Evolutionary conservation across 2,329 filamentous ascomycete genomes (phyloP).

Genomic region (Talaromyces sp.): DNA sequence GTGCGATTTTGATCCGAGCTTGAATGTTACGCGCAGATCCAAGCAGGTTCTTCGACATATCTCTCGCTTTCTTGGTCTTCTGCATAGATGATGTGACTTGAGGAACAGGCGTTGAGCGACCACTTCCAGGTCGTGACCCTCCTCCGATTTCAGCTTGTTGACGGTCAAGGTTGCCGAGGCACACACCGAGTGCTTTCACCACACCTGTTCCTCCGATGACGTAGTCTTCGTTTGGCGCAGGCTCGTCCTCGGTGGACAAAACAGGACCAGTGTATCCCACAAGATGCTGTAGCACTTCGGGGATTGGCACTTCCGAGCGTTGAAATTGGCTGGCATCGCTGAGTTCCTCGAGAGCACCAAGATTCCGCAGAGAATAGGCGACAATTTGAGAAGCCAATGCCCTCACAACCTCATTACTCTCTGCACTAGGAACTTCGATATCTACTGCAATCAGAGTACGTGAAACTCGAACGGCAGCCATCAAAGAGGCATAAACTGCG

Average conservation of each 20-base stretch:
- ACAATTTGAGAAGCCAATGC: conserved; percentile 92
- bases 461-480: conserved; percentile 82
- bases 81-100: conserved; percentile 50
- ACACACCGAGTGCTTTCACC: conserved; percentile 88
- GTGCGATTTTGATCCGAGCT: conserved; percentile 73
- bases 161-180: conserved; percentile 73
- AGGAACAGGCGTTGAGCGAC: conserved; percentile 53
- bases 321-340: conserved; percentile 43
- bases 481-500: conserved; percentile 84
- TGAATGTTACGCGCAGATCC: conserved; percentile 86
- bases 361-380: conserved; percentile 86
- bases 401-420: conserved; percentile 86
- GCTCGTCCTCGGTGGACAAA: conserved; percentile 57
- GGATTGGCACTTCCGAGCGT: conserved; percentile 57
- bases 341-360: conserved; percentile 65
- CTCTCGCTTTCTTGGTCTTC: conserved; percentile 65
- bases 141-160: conserved; percentile 39
- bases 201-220: conserved; percentile 94
- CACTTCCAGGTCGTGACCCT: conserved; percentile 45
- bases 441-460: conserved; percentile 82
- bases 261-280: conserved; percentile 64
- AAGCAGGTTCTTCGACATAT: conserved; percentile 89
- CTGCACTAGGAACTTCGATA: conserved; percentile 77
- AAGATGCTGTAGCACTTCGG: conserved; percentile 81
- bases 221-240: conserved; percentile 85